Base-by-base conservation (phyloP, 768 basidiomycete species). In the Porphyrellus cyaneotinctus region DNA sequence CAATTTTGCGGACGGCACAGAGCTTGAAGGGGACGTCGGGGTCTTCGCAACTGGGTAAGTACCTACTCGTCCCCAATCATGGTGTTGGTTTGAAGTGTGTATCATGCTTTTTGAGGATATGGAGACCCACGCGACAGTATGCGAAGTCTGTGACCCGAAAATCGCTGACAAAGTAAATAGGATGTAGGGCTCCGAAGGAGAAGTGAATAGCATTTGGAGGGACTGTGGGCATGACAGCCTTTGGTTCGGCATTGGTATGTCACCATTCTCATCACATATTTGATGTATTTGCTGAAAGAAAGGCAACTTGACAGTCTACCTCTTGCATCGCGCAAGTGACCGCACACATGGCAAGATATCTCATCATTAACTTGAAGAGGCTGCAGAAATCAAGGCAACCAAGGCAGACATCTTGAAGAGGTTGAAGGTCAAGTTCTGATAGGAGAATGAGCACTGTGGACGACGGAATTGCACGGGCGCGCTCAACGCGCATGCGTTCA, bases 141-240 rank as follows among this genome's bases (percentile, higher is more conserved):
- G 67, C 35, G 65, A 69, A 0, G 63, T 84, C 6, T 75, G 80
- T 38, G 81, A 78, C 1, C 70, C 76, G 11, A 70, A 77, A 31
- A 60, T 80, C 2, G 74, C 71, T 0, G 62, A 73, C 49, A 70
- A 75, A 62, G 70, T 84, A 52, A 72, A 75, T 30, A 68, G 70
- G 14, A 65, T 87, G 15, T 82, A 87, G 88, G 81, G 84, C 17
- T 51, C 85, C 18, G 83, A 90, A 69, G 83, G 85, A 0, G 85
- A 88, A 61, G 61, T 82, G 23, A 67, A 74, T 1, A 74, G 78
- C 2, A 58, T 62, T 20, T 71, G 67, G 66, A 63, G 63, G 45
- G 52, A 67, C 24, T 67, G 56, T 37, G 69, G 70, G 17, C 63
- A 72, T 37, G 66, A 76, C 1, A 75, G 76, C 23, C 43, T 67